Base-by-base conservation (phyloP, 805 yeast genomes). In the Middelhovenomyces tepae region DNA sequence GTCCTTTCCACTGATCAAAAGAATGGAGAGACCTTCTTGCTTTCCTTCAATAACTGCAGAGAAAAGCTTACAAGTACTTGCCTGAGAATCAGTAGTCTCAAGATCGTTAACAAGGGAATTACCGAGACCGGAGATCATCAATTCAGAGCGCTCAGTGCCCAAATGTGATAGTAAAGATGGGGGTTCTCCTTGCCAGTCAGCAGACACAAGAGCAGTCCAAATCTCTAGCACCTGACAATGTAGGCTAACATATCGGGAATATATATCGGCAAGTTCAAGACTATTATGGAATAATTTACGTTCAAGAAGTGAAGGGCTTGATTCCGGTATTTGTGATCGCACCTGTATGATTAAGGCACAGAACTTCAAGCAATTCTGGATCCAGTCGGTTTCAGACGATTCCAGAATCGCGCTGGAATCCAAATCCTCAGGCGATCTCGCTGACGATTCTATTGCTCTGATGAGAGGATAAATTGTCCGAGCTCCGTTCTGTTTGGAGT, bases 91-190 rank as follows among this genome's bases (percentile, higher is more conserved):
- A 4, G 38, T 44, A 7, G 44, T 36, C 24, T 44, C 51, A 13
- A 47, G 36, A 7, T 71, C 61, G 41, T 70, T 72, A 18, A 69
- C 67, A 45, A 86, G 60, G 44, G 83, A 86, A 0, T 65, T 43
- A 0, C 75, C 68, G 18, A 89, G 53, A 1, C 78, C 67, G n/a
- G 65, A 62, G 7, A 83, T 59, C 18, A 89, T 62, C 3, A 72
- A 56, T 17, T 66, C 67, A 0, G 94, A 70, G 43, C 72, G 67
- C 13, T 66, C 62, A n/a, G 69, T 62, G 3, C 94, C 91, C 34
- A 89, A 58, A 51, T 84, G 84, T 0, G 96, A 81, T 24, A 89
- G 62, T 30, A 89, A 58, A 1, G 95, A 85, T 3, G 94, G 94
- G 21, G 77, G 71, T 17, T 71, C 75, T 4, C 60, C 58, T 5